Evolutionary conservation across 2,329 filamentous ascomycete genomes (phyloP), one percentile per base, ranked within the genome.

Genomic region (Ophiocordyceps sinensis): DNA sequence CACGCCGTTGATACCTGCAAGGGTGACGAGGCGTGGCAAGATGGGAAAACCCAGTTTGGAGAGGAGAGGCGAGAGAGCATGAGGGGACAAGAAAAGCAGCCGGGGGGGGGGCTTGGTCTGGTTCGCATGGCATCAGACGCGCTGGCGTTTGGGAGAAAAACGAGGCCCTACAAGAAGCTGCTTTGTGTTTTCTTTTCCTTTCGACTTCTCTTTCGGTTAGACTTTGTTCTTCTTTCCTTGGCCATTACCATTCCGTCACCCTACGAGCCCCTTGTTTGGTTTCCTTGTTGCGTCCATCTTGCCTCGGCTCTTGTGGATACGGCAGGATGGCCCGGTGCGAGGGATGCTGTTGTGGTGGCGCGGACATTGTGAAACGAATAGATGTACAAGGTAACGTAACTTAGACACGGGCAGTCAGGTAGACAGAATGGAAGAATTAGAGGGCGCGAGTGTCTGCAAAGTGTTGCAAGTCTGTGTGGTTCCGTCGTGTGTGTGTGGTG

Each of bases 61-160:
- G 19, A 17, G 19, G 19, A 21, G 17, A 10, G 9, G 17, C 4
- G 21, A 14, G 17, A 28, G 19, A 37, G 17, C 8, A 37, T 2
- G 15, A 6, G 17, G 19, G 5, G 36, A 23, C 19, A 3, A 17
- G 19, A 14, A 17, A 23, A 13, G 36, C 21, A 28, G 11, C 32
- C 19, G 23, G 19, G 36, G 3, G 36, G 3, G 15, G 36, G 13
- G 36, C 19, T 23, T 29, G n/a, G 12, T n/a, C 36, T 11, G 36
- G 32, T 29, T 30, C 17, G 34, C 29, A 38, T 44, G 47, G 45
- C 47, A 48, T 48, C 41, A 44, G 43, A 45, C 41, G 42, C 34
- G 32, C 32, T 26, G 47, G 47, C 47, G 47, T 48, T 48, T 36
- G 35, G 42, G 41, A 38, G 36, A 37, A 21, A 32, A 28, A 32